These are phyloP conservation scores for Bacidia rubella DNA, from an alignment of 495 filamentous ascomycete genomes.

Conservation along the genomic window DNA sequence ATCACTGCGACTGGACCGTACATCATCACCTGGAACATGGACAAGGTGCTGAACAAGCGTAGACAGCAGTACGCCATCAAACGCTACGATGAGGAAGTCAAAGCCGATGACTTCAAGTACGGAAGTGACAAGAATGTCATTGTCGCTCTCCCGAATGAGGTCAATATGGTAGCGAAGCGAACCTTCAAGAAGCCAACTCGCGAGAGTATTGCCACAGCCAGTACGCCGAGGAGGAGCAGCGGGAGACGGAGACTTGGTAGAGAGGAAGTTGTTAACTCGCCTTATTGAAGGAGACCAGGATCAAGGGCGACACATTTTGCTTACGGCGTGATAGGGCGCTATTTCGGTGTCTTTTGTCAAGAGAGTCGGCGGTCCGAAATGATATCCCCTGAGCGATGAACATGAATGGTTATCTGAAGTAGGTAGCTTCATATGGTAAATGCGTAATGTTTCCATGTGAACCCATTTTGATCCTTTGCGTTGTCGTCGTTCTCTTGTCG, in stretches of 20 bases:
- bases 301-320: not conserved
- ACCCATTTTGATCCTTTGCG: not conserved
- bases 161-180: conserved; percentile 86
- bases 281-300: conserved; percentile 40
- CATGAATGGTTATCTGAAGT: too few relatives aligned
- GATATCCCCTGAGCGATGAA: not conserved
- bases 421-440: not conserved
- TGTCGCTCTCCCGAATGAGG: conserved; percentile 89
- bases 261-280: conserved; percentile 74
- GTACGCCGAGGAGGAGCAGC: conserved; percentile 35
- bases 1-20: conserved; percentile 96
- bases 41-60: conserved; percentile 63
- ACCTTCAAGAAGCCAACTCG: conserved; percentile 77
- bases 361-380: not conserved
- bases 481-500: not conserved
- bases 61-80: conserved; percentile 93
- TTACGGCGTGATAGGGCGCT: too few relatives aligned
- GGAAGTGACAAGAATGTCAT: conserved; percentile 96
- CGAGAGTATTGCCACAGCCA: conserved; percentile 62
- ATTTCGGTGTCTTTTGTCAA: not conserved
- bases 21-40: conserved; percentile 91
- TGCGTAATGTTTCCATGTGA: too few relatives aligned
- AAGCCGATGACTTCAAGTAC: conserved; percentile 98
- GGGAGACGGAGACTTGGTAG: conserved; percentile 44
- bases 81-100: conserved; percentile 86